phyloP scores from a whole-genome alignment of 257 asterid genomes.

The Solanum raphanifolium region DNA sequence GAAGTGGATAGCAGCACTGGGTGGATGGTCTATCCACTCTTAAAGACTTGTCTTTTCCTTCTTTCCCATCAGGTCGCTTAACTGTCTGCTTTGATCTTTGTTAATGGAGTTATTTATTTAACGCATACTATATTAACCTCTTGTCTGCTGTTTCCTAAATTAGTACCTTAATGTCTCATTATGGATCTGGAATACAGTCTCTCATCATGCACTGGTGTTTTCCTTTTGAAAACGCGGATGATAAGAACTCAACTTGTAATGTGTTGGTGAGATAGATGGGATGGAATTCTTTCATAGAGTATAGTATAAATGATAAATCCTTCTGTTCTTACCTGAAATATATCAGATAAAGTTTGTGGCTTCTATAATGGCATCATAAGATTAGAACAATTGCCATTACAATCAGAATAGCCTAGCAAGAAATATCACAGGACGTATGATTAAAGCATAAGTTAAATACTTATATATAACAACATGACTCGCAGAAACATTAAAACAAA shows the following conservation, averaged over 20 bases:
- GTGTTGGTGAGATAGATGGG: background rate
- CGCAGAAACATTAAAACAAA: background rate
- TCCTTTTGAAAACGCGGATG: background rate
- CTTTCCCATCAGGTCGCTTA: background rate
- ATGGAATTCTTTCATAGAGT: background rate
- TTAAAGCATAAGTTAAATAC: background rate
- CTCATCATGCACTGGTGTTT: background rate
- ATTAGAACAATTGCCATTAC: background rate
- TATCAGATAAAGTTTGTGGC: background rate
- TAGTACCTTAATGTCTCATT: background rate
- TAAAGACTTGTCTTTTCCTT: background rate
- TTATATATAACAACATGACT: background rate
- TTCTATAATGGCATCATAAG: background rate
- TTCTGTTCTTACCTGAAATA: background rate
- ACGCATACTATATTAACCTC: background rate
- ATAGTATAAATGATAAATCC: background rate
- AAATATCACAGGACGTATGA: background rate
- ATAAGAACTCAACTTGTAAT: background rate
- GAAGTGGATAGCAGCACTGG: background rate
- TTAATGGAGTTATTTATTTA: background rate
- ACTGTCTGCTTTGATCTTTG: background rate
- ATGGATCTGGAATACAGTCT: background rate
- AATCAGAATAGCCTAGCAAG: background rate
- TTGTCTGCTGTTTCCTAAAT: background rate
- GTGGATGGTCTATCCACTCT: background rate